Evolutionary conservation across 2,329 filamentous ascomycete genomes (phyloP), one percentile per base, ranked within the genome.

Genomic region (Aspergillus jensenii): DNA sequence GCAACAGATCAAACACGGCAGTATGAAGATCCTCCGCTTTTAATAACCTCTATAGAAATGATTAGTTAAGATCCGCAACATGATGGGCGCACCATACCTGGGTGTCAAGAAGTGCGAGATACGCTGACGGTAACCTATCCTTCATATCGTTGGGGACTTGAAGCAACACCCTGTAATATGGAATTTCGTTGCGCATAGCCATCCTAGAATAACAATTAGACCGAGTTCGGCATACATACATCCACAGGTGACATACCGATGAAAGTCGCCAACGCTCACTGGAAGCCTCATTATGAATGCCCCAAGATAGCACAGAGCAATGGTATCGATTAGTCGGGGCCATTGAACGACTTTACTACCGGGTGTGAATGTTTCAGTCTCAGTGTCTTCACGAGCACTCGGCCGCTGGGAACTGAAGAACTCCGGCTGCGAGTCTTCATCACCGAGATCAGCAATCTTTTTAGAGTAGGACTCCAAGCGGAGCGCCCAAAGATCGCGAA

Each of bases 401-500:
- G 81, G 81, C 4, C 80, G 79, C 65, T 86, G 84, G 14, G 86
- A 87, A 67, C 82, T 88, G 68, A 85, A 88, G 31, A 83, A 65
- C 60, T 82, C 79, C 21, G 80, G 77, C 53, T 76, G 75, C 31
- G 74, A 64, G 47, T 73, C 69, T 3, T 68, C 68, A 12, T 74
- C 71, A 31, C 64, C 64, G 37, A 62, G 56, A n/a, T 71, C 79
- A 65, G 70, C 75, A 53, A 77, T 75, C 58, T 71, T 79, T 60
- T 73, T 72, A 48, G 77, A 77, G 35, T 90, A 77, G 47, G 80
- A 82, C 49, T 84, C 81, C 39, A 92, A 79, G 52, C 91, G 85
- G 51, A 97, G 77, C 52, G 88, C 82, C 93, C 95, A 99, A 14
- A 99, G 82, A 70, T 96, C 92, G 58, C 87, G 85, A 5, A 96